These are phyloP conservation scores for Cetradonia linearis DNA, from an alignment of 495 filamentous ascomycete genomes.

Conservation along the genomic window DNA sequence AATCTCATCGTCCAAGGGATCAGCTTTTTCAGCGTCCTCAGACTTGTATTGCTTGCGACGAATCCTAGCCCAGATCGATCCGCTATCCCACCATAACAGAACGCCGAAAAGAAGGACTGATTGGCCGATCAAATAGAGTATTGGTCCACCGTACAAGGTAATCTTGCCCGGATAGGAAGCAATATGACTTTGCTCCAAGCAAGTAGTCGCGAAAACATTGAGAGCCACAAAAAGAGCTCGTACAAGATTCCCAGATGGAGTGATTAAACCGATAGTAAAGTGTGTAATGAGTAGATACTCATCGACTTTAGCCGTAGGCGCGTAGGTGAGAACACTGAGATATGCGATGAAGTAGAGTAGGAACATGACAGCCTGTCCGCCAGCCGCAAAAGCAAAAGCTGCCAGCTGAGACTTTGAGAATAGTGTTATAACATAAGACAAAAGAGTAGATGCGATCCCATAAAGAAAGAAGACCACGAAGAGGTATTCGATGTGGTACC, in stretches of 20 bases:
- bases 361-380: conserved; percentile 60
- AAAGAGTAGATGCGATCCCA: conserved; percentile 57
- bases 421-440: conserved; percentile 65
- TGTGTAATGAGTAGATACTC: conserved; percentile 40
- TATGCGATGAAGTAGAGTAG: conserved; percentile 70
- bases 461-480: conserved; percentile 69
- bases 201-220: conserved; percentile 67
- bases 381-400: conserved; percentile 65
- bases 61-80: conserved; percentile 41
- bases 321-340: conserved; percentile 57
- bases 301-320: conserved; percentile 37
- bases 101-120: conserved; percentile 52
- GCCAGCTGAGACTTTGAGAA: conserved; percentile 58
- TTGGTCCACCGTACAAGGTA: conserved; percentile 65
- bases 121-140: conserved; percentile 65
- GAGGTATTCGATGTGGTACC: conserved; percentile 65
- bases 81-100: conserved; percentile 64
- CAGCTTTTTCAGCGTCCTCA: conserved; percentile 37
- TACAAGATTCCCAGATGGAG: conserved; percentile 58
- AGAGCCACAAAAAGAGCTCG: conserved; percentile 62
- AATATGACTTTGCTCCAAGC: conserved; percentile 45
- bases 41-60: conserved; percentile 28
- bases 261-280: conserved; percentile 55
- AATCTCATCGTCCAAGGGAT: conserved; percentile 39
- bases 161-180: conserved; percentile 61